phyloP scores from a whole-genome alignment of 1,284 basidiomycete species.

The Fistulinella cinereoalba region DNA sequence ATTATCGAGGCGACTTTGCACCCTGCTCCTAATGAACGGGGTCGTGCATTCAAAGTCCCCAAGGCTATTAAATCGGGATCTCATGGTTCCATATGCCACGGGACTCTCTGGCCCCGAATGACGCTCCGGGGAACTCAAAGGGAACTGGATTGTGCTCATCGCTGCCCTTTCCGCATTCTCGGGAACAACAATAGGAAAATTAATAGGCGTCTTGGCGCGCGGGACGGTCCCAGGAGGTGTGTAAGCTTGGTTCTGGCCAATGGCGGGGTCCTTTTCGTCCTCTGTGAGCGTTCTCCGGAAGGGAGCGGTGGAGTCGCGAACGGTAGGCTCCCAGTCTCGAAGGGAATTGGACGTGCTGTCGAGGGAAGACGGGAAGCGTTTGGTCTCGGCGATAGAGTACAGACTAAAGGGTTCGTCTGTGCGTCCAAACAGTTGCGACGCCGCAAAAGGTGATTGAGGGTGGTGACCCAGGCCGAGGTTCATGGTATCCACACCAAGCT shows the following conservation, averaged over 20 bases:
- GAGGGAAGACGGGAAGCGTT: conserved; percentile 49
- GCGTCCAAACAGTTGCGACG: conserved; percentile 77
- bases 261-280: conserved; percentile 63
- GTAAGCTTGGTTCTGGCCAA: conserved; percentile 38
- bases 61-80: conserved; percentile 64
- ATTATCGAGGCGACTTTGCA: conserved; percentile 69
- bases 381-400: conserved; percentile 76
- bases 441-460: conserved; percentile 84
- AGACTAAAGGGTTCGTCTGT: conserved; percentile 74
- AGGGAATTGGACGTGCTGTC: conserved; percentile 52
- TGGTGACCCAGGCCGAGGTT: conserved; percentile 47
- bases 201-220: conserved; percentile 51
- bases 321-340: conserved; percentile 50
- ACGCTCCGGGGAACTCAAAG: conserved; percentile 70
- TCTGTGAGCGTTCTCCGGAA: conserved; percentile 79
- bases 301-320: conserved; percentile 67
- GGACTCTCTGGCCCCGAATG: conserved; percentile 51
- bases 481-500: conserved; percentile 44
- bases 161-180: conserved; percentile 44
- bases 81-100: conserved; percentile 43
- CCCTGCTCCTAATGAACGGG: conserved; percentile 78
- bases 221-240: conserved; percentile 39
- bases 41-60: conserved; percentile 65
- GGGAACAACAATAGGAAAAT: conserved; percentile 52
- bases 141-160: conserved; percentile 77